Evolutionary conservation across 306 rosid genomes (phyloP), one percentile per base, ranked within the genome.

Genomic region (Pyrus betulifolia): DNA sequence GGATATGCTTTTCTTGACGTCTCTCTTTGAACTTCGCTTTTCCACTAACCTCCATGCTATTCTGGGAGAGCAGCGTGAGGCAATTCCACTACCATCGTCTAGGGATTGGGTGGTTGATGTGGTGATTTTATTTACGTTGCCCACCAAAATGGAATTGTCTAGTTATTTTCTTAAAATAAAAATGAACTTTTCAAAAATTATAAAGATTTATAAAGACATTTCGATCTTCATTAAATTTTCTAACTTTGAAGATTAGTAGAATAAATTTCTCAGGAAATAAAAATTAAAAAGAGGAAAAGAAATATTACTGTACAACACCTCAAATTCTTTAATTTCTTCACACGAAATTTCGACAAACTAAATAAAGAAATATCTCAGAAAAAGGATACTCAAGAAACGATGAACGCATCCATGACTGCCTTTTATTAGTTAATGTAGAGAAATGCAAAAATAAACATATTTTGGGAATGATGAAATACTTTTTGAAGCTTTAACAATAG

Each of bases 151-250:
- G 42, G 9, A 38, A 38, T 38, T 38, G 10, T 0, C 42, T 38
- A 7, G 10, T 38, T 38, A 38, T 38, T 38, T 38, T 6, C 42
- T 38, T 38, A 38, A 7, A 38, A 38, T 38, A 38, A 38, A 6
- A 38, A 38, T 38, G 10, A 38, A 38, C 9, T 6, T 38, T 38
- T 38, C 9, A 6, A 4, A 0, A 0, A 38, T 38, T 0, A 0
- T 0, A 38, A 38, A 7, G 0, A 38, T 5, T 38, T 0, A 38
- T 0, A 38, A 7, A 7, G 0, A 7, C 0, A 38, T 38, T 38
- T 38, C 0, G 2, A 38, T 2, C 0, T 38, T 0, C 2, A 38
- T 0, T 1, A 7, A 38, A 0, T 38, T 38, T 1, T 1, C 2
- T 38, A 38, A 7, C 9, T 38, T 38, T 38, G 42, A 2, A 38